Percentiles rank a stretch among this genome's conserved stretches.
Evolutionary conservation across 2,329 filamentous ascomycete genomes (phyloP).

Genomic region (Cercospora citrullina): DNA sequence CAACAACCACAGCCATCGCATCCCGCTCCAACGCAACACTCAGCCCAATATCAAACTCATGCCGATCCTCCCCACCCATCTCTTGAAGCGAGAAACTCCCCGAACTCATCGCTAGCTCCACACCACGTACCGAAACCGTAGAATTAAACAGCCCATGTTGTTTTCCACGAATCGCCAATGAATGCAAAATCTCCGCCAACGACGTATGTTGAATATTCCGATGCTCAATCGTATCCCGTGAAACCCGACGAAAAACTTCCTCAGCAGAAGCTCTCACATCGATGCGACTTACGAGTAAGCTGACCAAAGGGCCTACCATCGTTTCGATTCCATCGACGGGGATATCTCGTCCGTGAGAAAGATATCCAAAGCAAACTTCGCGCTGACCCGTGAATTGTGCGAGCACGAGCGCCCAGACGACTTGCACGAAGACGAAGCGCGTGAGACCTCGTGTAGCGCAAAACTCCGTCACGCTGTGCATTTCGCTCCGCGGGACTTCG

Average conservation of each 20-base stretch:
- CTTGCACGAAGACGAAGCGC: not conserved
- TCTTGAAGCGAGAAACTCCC: not conserved
- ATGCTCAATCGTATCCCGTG: not conserved
- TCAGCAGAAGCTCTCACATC: too few relatives aligned
- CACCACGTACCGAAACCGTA: not conserved
- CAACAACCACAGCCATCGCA: not conserved
- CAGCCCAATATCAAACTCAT: not conserved
- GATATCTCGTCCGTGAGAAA: not conserved
- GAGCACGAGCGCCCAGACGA: not conserved
- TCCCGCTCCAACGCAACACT: not conserved
- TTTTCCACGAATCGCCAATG: not conserved
- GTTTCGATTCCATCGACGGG: not conserved
- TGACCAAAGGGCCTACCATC: conserved; percentile 4
- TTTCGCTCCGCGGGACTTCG: not conserved
- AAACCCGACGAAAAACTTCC: too few relatives aligned
- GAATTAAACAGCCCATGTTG: not conserved
- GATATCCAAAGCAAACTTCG: not conserved
- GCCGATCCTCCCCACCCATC: not conserved
- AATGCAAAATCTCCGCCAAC: not conserved
- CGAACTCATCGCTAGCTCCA: not conserved
- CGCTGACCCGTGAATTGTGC: too few relatives aligned
- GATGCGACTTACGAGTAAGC: too few relatives aligned
- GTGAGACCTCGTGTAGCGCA: not conserved
- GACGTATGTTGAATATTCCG: not conserved
- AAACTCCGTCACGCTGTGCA: not conserved